Percentiles rank a stretch among this genome's conserved stretches.
Conservation (phyloP, 2,329 filamentous ascomycete species). For the Ophiostoma perfectum region DNA sequence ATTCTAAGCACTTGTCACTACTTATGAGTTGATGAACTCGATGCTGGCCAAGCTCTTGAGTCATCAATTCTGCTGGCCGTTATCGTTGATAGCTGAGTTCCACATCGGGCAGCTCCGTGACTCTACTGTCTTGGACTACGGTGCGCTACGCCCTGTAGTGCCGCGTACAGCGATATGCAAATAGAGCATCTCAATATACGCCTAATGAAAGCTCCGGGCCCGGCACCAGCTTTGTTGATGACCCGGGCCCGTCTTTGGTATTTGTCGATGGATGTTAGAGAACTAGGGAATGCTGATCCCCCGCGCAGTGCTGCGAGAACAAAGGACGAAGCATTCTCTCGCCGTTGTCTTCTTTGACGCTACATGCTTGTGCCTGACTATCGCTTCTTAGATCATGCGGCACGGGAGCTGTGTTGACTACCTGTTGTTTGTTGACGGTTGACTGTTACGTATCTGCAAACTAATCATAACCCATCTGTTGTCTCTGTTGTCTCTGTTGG, state of each 20-base stretch:
- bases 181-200: neutral
- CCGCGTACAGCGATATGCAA: neutral
- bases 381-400: neutral
- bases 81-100: neutral
- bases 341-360: neutral
- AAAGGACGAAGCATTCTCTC: neutral
- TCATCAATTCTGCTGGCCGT: neutral
- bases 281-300: slow-evolving; percentile 6
- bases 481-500: too few species aligned
- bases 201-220: neutral
- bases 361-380: neutral
- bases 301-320: neutral
- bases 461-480: too few species aligned
- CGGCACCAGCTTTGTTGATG: neutral
- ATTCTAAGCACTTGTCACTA: too few species aligned
- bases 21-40: too few species aligned
- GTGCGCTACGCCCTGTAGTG: neutral
- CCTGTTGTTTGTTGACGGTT: neutral
- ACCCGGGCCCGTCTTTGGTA: neutral
- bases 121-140: neutral
- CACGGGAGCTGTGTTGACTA: neutral
- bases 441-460: neutral
- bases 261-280: neutral
- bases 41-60: neutral
- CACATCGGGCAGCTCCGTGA: neutral